Conservation (phyloP, 352 stramenopile species). For the Pythium volutum region DNA sequence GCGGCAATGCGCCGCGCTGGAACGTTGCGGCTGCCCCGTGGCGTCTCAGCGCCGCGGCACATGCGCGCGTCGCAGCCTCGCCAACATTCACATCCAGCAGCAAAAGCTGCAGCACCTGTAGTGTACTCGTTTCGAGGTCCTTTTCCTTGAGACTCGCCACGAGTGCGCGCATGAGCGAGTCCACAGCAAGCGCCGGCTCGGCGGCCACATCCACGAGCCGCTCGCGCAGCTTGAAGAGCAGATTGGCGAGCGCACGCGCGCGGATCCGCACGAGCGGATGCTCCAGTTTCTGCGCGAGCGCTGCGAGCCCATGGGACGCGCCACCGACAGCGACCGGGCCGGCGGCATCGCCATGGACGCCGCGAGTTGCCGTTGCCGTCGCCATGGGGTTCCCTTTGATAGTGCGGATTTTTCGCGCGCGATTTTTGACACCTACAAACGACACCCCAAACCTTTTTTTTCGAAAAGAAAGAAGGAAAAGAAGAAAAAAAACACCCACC, state of each 20-base stretch:
- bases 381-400: neutral
- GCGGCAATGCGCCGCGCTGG: conserved; percentile 16
- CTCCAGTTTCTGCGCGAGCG: conserved; percentile 55
- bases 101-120: conserved; percentile 54
- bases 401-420: conserved; percentile 7
- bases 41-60: conserved; percentile 1
- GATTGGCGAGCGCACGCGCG: conserved; percentile 46
- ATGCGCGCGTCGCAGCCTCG: conserved; percentile 7
- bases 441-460: neutral
- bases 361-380: conserved; percentile 6
- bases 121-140: conserved; percentile 42
- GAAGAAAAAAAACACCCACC: neutral
- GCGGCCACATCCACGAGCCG: conserved; percentile 32
- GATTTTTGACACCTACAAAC: conserved; percentile 4
- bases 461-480: neutral
- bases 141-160: conserved; percentile 38
- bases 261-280: conserved; percentile 64
- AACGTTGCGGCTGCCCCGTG: conserved; percentile 14
- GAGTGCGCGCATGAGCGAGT: conserved; percentile 32
- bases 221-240: conserved; percentile 70
- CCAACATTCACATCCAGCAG: conserved; percentile 10
- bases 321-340: neutral
- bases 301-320: conserved; percentile 16
- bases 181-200: conserved; percentile 33
- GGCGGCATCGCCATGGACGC: neutral